Evolutionary conservation across 306 rosid genomes (phyloP), one percentile per base, ranked within the genome.

Genomic region (Prunus davidiana): DNA sequence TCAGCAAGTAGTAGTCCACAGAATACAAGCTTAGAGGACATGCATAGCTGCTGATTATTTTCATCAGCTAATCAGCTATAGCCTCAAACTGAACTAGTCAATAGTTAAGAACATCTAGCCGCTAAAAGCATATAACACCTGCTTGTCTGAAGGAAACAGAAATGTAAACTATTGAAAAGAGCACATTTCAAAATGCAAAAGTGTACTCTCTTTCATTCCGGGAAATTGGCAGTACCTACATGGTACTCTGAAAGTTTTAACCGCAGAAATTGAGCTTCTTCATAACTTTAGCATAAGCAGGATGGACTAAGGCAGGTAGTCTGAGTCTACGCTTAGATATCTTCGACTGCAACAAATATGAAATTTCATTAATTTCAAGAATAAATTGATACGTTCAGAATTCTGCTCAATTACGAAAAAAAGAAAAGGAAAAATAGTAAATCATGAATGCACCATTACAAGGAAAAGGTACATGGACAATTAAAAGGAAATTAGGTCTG

Each of bases 261-360:
- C 76, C 85, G 75, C 89, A 78, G 82, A 92, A 95, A 83, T 57
- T 81, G 76, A 92, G 97, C 78, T 91, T 95, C 96, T 92, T 92
- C 97, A 95, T 95, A 79, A 90, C 93, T 85, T 82, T 92, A 80
- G 98, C 97, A 65, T 84, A 95, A 71, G 97, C 97, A 55, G 25
- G 72, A 56, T 92, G 93, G 63, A 95, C 97, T 66, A 79, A 79
- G 19, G 82, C 89, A 8, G 98, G 96, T 67, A 72, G 69, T 78
- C 94, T 90, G 79, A 94, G 88, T 86, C 92, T 89, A 38, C 96
- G 95, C 79, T 94, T 94, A 22, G 97, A 52, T 87, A 76, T 88
- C 89, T 91, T 91, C 55, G 98, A 94, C 98, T 94, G 96, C 95
- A 87, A 68, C n/a, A 56, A 70, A 67, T 28, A 79, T 63, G 70